Conservation (phyloP, 306 rosid genomes). For the Lagenaria siceraria region DNA sequence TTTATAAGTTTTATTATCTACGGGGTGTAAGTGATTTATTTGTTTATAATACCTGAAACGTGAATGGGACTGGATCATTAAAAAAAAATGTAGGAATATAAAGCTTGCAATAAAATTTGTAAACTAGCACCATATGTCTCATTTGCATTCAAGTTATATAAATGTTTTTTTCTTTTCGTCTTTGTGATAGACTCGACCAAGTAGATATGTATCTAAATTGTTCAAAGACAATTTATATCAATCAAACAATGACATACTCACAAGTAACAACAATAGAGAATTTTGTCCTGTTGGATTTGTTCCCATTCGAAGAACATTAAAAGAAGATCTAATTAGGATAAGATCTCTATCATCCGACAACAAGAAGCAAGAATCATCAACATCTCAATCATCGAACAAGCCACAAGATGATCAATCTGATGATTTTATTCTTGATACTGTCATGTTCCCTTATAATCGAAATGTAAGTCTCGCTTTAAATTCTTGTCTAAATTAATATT, state of each 20-base stretch:
- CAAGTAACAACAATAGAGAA: neutral
- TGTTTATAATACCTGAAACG: no score
- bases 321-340: neutral
- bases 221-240: neutral
- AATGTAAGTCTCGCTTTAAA: neutral
- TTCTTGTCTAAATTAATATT: no score
- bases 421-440: neutral
- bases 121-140: no score
- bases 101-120: no score
- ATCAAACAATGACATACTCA: neutral
- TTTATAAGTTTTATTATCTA: no score
- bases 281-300: conserved; percentile 9
- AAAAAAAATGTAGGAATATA: no score
- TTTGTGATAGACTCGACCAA: neutral
- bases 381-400: neutral
- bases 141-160: no score
- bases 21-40: no score
- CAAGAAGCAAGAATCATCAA: neutral
- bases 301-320: conserved; percentile 12
- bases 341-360: neutral
- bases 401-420: neutral
- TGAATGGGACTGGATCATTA: no score
- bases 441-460: neutral
- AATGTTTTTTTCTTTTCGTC: neutral
- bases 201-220: neutral